A percentile compares a stretch with the other conserved stretches of the same genome.
phyloP scores from a whole-genome alignment of 768 basidiomycete genomes.

The Russula sp. region DNA sequence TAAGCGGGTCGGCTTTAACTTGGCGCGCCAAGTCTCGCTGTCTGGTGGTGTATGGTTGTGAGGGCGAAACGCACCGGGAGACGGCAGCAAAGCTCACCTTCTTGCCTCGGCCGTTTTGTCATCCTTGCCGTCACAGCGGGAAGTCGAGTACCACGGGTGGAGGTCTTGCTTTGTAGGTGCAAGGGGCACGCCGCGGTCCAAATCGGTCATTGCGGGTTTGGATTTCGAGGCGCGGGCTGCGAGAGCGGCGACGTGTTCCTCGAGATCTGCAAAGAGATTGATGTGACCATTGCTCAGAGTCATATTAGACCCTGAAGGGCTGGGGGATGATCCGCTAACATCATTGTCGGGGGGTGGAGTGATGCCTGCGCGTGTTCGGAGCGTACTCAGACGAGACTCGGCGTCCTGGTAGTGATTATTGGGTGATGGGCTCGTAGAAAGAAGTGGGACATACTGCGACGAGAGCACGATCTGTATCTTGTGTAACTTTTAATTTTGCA shows the following conservation, averaged over 20 bases:
- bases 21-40: constrained; percentile 60
- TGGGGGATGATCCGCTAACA: constrained; percentile 25
- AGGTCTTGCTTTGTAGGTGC: constrained; percentile 74
- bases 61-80: not conserved
- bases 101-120: constrained; percentile 26
- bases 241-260: constrained; percentile 46
- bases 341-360: constrained; percentile 3
- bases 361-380: constrained; percentile 57
- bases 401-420: constrained; percentile 49
- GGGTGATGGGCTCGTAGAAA: not conserved
- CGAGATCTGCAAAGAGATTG: constrained; percentile 80
- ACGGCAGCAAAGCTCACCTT: constrained; percentile 21
- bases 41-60: constrained; percentile 32
- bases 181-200: constrained; percentile 66
- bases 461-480: constrained; percentile 65
- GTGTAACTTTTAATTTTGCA: constrained; percentile 56
- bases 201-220: constrained; percentile 33
- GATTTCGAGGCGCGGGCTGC: constrained; percentile 44
- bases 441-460: constrained; percentile 50
- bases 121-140: constrained; percentile 20
- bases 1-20: constrained; percentile 62
- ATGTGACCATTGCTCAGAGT: constrained; percentile 55
- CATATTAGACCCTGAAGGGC: constrained; percentile 25
- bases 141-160: constrained; percentile 65
- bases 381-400: constrained; percentile 64